Percentiles rank a stretch among this genome's conserved stretches.
phyloP scores from a whole-genome alignment of 75 land plant genomes.

The Cryptomeria japonica region DNA sequence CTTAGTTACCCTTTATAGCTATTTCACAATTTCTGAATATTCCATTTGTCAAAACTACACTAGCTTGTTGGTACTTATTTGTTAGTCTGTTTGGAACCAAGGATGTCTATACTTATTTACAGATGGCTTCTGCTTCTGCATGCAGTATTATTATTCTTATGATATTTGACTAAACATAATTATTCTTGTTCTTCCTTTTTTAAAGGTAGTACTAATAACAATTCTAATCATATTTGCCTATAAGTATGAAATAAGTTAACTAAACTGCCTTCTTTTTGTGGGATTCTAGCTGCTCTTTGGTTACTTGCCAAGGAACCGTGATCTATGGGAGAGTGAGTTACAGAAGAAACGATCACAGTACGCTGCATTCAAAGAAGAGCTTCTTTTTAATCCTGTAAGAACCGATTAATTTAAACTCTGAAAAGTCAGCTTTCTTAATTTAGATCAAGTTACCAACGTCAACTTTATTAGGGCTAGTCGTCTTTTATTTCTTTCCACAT shows the following conservation, averaged over 20 bases:
- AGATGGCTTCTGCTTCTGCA: slow-evolving; percentile 2
- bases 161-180: background rate
- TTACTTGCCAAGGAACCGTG: slow-evolving; percentile 76
- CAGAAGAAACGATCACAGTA: slow-evolving; percentile 83
- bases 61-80: slow-evolving; percentile 6
- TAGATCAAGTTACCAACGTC: background rate
- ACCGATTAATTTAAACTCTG: background rate
- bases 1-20: background rate
- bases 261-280: slow-evolving; percentile 4
- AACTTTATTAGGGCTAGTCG: background rate
- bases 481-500: background rate
- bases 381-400: slow-evolving; percentile 90
- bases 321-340: slow-evolving; percentile 72
- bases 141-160: slow-evolving; percentile 3
- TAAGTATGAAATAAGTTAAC: background rate
- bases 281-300: slow-evolving; percentile 71
- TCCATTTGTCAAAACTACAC: background rate
- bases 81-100: background rate
- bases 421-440: background rate
- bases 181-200: background rate
- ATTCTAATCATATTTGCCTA: background rate
- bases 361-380: slow-evolving; percentile 75
- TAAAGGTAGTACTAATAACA: background rate
- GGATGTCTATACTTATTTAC: background rate
- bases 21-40: background rate